phyloP scores from a whole-genome alignment of 768 basidiomycete genomes.

The Suillus spraguei region DNA sequence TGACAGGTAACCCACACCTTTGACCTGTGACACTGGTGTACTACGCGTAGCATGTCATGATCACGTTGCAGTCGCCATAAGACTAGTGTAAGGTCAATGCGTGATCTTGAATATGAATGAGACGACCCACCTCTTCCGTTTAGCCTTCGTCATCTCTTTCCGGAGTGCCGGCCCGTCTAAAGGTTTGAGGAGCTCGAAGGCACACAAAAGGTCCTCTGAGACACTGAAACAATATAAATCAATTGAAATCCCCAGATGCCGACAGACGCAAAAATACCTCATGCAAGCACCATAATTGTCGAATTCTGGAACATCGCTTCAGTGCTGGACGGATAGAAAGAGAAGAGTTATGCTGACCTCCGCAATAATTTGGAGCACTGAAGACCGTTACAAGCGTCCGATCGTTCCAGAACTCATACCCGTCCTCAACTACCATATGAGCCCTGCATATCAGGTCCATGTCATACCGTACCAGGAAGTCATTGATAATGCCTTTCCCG shows the following conservation, averaged over 20 bases:
- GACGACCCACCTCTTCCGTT: conserved; percentile 83
- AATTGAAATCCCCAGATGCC: conserved; percentile 14
- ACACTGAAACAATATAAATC: conserved; percentile 53
- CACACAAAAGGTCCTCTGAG: conserved; percentile 95
- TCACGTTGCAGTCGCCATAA: conserved; percentile 39
- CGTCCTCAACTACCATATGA: conserved; percentile 99
- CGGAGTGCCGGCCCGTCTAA: conserved; percentile 91
- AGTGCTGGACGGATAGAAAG: conserved; percentile 15
- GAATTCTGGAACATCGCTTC: conserved; percentile 60
- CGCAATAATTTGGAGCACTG: conserved; percentile 96
- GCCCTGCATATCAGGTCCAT: conserved; percentile 99
- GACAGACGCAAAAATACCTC: conserved; percentile 53
- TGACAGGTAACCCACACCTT: neutral
- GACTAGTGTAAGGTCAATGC: conserved; percentile 18
- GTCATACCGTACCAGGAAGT: conserved; percentile 92
- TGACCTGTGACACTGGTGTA: conserved; percentile 7
- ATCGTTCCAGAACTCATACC: conserved; percentile 99
- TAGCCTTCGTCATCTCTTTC: conserved; percentile 98
- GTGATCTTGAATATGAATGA: neutral
- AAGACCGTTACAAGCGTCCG: conserved; percentile 98
- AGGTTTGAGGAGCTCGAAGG: conserved; percentile 96
- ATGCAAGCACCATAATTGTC: conserved; percentile 96
- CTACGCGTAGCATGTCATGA: conserved; percentile 3
- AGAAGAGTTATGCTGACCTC: conserved; percentile 59
- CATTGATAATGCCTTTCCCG: conserved; percentile 95